These are phyloP conservation scores for Nannizziopsis barbatae DNA, from an alignment of 2,329 filamentous ascomycete genomes.

Conservation along the genomic window DNA sequence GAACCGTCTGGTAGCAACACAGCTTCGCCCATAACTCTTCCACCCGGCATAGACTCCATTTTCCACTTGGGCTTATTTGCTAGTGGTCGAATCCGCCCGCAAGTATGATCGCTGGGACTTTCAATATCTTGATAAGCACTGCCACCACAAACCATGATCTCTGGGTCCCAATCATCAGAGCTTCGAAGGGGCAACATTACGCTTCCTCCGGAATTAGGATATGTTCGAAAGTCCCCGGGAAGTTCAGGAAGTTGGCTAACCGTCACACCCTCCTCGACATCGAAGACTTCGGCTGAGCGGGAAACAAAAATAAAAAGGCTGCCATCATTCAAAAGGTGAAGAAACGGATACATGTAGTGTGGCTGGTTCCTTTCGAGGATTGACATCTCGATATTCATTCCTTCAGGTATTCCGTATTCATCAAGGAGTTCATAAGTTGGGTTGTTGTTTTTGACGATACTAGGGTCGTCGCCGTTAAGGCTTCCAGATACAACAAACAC, in stretches of 20 bases:
- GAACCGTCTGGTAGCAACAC: constrained; percentile 51
- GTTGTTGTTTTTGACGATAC: constrained; percentile 48
- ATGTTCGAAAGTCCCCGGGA: constrained; percentile 47
- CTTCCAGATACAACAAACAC: constrained; percentile 52
- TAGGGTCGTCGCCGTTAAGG: constrained; percentile 48
- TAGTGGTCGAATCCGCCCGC: constrained; percentile 46
- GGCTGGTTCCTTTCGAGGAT: constrained; percentile 49
- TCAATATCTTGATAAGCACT: constrained; percentile 50
- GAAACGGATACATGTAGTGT: constrained; percentile 55
- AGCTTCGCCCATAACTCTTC: constrained; percentile 50
- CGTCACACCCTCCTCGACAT: constrained; percentile 37
- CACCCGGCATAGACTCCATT: constrained; percentile 49
- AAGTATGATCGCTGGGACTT: constrained; percentile 48
- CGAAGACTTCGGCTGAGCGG: constrained; percentile 47
- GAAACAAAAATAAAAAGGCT: constrained; percentile 47
- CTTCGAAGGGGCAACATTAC: constrained; percentile 45
- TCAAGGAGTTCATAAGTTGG: constrained; percentile 53
- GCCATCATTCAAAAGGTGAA: constrained; percentile 48
- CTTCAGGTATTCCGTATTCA: constrained; percentile 37
- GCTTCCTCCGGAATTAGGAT: constrained; percentile 50
- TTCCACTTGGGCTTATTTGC: constrained; percentile 42
- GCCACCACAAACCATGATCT: constrained; percentile 49
- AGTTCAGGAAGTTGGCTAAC: constrained; percentile 42
- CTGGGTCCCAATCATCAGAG: constrained; percentile 42
- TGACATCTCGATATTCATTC: constrained; percentile 41